These are phyloP conservation scores for Coemansia sp. DNA, from an alignment of 192 early-diverging fungal species.

Conservation along the genomic window DNA sequence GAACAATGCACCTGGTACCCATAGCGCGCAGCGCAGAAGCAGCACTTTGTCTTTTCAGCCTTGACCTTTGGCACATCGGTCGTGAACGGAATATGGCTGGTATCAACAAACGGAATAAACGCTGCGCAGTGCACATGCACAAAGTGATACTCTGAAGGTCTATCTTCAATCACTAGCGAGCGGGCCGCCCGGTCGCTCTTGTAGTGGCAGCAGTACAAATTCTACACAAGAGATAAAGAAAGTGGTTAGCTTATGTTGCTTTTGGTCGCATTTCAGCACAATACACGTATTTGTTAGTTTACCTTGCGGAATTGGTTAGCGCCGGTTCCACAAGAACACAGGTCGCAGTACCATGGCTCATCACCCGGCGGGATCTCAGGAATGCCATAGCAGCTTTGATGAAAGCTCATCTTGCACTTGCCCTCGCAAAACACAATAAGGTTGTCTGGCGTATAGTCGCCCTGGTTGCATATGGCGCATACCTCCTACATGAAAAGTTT, in stretches of 20 bases:
- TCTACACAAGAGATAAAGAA: constrained; percentile 11
- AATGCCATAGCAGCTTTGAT: constrained; percentile 50
- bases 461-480: constrained; percentile 40
- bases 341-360: constrained; percentile 52
- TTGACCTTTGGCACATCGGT: constrained; percentile 30
- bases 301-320: constrained; percentile 22
- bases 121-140: constrained; percentile 52
- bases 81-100: constrained; percentile 36
- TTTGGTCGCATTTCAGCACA: neutral
- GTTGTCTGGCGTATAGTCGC: constrained; percentile 34
- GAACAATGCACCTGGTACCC: constrained; percentile 40
- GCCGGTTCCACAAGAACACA: constrained; percentile 17
- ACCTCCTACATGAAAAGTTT: constrained; percentile 28
- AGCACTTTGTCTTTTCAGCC: constrained; percentile 14
- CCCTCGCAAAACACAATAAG: constrained; percentile 52
- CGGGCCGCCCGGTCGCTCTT: constrained; percentile 41
- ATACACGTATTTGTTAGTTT: constrained; percentile 1
- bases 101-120: constrained; percentile 38
- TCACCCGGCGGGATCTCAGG: constrained; percentile 40
- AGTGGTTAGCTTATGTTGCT: neutral
- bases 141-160: constrained; percentile 26
- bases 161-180: constrained; percentile 19
- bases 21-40: constrained; percentile 30
- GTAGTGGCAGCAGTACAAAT: constrained; percentile 51
- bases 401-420: constrained; percentile 35